Evolutionary conservation across 2,329 filamentous ascomycete genomes (phyloP).

Genomic region (Drechmeria coniospora): DNA sequence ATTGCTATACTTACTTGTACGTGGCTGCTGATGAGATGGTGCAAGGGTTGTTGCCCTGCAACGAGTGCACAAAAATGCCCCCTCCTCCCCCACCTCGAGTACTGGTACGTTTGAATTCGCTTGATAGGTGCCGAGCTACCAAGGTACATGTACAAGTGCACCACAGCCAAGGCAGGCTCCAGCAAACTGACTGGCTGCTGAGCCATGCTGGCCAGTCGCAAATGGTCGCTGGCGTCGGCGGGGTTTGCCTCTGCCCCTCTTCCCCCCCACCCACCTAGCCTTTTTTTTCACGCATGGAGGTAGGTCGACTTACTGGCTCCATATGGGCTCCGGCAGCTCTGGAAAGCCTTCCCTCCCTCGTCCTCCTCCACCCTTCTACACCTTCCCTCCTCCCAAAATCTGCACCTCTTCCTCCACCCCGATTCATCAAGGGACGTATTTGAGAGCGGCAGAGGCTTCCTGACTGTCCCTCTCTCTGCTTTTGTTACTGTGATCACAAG

Average conservation of each 20-base stretch:
- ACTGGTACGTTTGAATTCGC: too few species aligned
- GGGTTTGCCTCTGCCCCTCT: conserved; percentile 7
- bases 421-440: conserved; percentile 19
- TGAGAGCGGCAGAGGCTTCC: conserved; percentile 23
- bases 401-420: conserved; percentile 6
- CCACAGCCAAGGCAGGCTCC: too few species aligned
- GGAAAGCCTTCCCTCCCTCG: conserved; percentile 6
- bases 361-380: conserved; percentile 12
- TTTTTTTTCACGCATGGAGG: conserved; percentile 5
- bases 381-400: conserved; percentile 9
- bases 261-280: conserved; percentile 10
- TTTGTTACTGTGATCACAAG: too few species aligned
- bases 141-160: too few species aligned
- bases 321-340: not conserved
- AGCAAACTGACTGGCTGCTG: too few species aligned
- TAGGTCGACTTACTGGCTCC: too few species aligned
- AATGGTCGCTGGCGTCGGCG: conserved; percentile 2
- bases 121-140: too few species aligned
- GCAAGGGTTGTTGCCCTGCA: conserved; percentile 7
- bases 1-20: too few species aligned
- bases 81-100: too few species aligned
- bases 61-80: conserved; percentile 1
- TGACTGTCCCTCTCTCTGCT: conserved; percentile 25
- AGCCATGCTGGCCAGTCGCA: not conserved
- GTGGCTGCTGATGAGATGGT: too few species aligned